phyloP scores from a whole-genome alignment of 345 rosid genomes.

The Schrenkiella parvula region DNA sequence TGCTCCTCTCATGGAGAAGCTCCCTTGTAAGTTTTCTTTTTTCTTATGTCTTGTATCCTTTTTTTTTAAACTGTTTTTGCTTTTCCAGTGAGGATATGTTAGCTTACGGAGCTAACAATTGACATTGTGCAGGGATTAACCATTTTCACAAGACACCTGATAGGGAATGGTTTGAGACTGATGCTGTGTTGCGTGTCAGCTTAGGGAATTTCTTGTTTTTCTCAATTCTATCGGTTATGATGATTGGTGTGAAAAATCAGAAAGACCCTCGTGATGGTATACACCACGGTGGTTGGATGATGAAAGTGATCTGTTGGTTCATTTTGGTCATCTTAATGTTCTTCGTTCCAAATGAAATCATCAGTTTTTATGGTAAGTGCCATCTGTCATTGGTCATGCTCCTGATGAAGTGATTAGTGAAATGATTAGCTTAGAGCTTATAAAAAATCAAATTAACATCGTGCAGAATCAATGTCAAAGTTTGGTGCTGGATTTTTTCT shows the following conservation, averaged over 20 bases:
- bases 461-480: constrained; percentile 79
- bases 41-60: not conserved
- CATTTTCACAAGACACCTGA: constrained; percentile 82
- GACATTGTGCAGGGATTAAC: constrained; percentile 71
- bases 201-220: constrained; percentile 92
- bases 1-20: constrained; percentile 96
- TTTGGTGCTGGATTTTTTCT: constrained; percentile 97
- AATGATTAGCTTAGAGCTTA: not conserved
- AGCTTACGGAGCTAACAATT: not conserved
- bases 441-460: constrained; percentile 1
- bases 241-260: constrained; percentile 92
- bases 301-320: constrained; percentile 85
- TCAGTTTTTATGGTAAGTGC: constrained; percentile 77
- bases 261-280: constrained; percentile 95
- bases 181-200: constrained; percentile 96
- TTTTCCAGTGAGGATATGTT: not conserved
- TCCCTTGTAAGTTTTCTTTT: constrained; percentile 74
- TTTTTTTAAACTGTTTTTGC: not conserved
- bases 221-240: constrained; percentile 65
- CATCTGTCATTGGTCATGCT: not conserved
- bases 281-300: constrained; percentile 99
- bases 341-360: constrained; percentile 87
- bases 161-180: constrained; percentile 97
- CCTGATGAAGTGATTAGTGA: not conserved
- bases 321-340: constrained; percentile 88